Base-by-base conservation (phyloP, 352 stramenopile genomes). In the Globisporangium spiculum region DNA sequence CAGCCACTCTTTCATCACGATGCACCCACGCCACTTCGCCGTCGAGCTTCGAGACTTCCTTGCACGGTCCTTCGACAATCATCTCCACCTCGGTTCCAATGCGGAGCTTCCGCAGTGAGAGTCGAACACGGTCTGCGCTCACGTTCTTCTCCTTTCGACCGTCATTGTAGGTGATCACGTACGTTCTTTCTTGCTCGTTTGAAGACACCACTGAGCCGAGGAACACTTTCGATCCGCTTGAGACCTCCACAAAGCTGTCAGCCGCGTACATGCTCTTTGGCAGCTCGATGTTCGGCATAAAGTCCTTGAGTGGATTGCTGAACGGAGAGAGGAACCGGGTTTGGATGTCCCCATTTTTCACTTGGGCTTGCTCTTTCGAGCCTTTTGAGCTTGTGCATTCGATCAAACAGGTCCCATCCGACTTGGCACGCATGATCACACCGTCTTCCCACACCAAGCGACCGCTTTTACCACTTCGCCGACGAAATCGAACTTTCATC, bases 1-100 rank as follows among this genome's bases (percentile, higher is more conserved):
- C 71, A 0, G 78, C 81, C 5, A 90, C 83, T 55, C 82, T 91
- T 56, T 91, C 83, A 50, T 91, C 72, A 3, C 81, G 83, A 75
- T 91, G 83, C 9, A 91, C 83, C 83, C 83, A 91, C 14, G 83
- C 83, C 0, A 91, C 79, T 38, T 91, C 81, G 9, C 81, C 81
- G 27, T 91, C 81, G n/a, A 91, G 60, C 57, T 83, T 90, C 0
- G 79, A 89, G 3, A 91, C 75, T 71, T 91, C 83, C 34, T 90
- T 91, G 65, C 81, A 90, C 6, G 83, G 83, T 16, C 83, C 81
- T 65, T 91, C 81, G 3, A 91, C 77, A 50, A 91, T 83, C 81
- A 91, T 89, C 62, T 90, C 81, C 1, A 91, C 83, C 24, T 91
- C 80, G 0, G 83, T 90, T 4, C 83, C 83, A 5, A 91, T 80